phyloP scores from a whole-genome alignment of 2,329 filamentous ascomycete genomes.

The Teratosphaeria epicoccoides region DNA sequence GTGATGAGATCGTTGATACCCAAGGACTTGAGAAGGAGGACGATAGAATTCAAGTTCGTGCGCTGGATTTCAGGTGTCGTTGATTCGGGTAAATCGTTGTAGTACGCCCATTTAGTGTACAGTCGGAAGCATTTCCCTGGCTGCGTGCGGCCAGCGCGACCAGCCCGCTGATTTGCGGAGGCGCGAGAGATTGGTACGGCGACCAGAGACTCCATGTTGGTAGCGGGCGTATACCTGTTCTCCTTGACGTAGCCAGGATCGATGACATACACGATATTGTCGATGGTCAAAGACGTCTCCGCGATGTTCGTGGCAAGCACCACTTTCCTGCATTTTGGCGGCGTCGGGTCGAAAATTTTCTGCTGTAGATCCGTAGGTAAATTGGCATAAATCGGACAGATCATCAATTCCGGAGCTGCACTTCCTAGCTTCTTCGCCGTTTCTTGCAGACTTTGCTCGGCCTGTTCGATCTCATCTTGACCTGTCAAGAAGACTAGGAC shows the following conservation, averaged over 20 bases:
- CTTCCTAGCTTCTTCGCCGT: slow-evolving; percentile 78
- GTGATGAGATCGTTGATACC: slow-evolving; percentile 87
- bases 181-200: slow-evolving; percentile 86
- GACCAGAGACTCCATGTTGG: slow-evolving; percentile 83
- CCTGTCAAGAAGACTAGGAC: slow-evolving; percentile 92
- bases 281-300: slow-evolving; percentile 89
- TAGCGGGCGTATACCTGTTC: slow-evolving; percentile 82
- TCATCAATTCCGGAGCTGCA: slow-evolving; percentile 74
- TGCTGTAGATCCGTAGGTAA: slow-evolving; percentile 81
- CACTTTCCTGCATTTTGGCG: slow-evolving; percentile 74
- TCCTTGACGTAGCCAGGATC: slow-evolving; percentile 94
- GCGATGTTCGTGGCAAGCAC: slow-evolving; percentile 95
- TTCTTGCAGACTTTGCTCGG: slow-evolving; percentile 72
- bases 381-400: slow-evolving; percentile 91
- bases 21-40: slow-evolving; percentile 76
- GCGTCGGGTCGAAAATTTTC: slow-evolving; percentile 91
- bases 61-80: slow-evolving; percentile 90
- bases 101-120: slow-evolving; percentile 77
- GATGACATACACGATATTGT: slow-evolving; percentile 92
- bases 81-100: slow-evolving; percentile 88
- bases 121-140: slow-evolving; percentile 88
- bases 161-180: slow-evolving; percentile 84
- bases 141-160: slow-evolving; percentile 82
- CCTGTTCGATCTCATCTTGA: slow-evolving; percentile 89
- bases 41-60: slow-evolving; percentile 73